Evolutionary conservation across 768 basidiomycete species (phyloP), one percentile per base, ranked within the genome.

Genomic region (Rhizopogon vulgaris): DNA sequence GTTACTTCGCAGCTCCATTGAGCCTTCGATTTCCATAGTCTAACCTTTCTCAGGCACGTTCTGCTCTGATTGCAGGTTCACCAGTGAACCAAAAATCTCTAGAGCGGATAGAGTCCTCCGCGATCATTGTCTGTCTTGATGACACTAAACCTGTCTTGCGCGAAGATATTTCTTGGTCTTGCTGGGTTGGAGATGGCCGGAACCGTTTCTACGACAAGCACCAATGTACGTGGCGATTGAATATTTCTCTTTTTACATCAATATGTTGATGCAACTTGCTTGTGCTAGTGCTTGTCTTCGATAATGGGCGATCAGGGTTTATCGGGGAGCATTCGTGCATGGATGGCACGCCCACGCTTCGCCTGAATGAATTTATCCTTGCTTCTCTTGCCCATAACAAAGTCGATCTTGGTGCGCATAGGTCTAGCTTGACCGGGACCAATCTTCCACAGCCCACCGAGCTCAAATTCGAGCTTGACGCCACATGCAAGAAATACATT

Each of bases 151-250:
- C 95, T 0, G 72, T 89, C 30, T 88, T 88, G 5, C 77, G 91
- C 38, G 89, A 95, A 57, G 83, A 90, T 27, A 75, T 87, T 11
- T 87, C 87, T 51, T 87, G 88, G 84, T 74, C 71, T 17, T 81
- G 83, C 45, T 97, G 95, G 94, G 84, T 85, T 22, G 95, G 94
- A 30, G 80, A 95, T 58, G 94, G 92, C 22, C 75, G 83, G 46
- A 96, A 95, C 67, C 75, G 95, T 54, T 99, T 88, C 77, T 97
- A 85, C 64, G 96, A 98, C 75, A 99, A 99, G 70, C 95, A 98
- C 64, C 90, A 98, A 63, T 62, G 91, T 93, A 65, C 32, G 86
- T 75, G 41, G 22, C 39, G 17, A 12, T 47, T 52, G 22, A 38
- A 22, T 11, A 28, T 41, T 10, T 27, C 39, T 52, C 2, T n/a